A percentile compares a stretch with the other conserved stretches of the same genome.
Evolutionary conservation across 441 rosid species (phyloP).

Genomic region (Breynia disticha): DNA sequence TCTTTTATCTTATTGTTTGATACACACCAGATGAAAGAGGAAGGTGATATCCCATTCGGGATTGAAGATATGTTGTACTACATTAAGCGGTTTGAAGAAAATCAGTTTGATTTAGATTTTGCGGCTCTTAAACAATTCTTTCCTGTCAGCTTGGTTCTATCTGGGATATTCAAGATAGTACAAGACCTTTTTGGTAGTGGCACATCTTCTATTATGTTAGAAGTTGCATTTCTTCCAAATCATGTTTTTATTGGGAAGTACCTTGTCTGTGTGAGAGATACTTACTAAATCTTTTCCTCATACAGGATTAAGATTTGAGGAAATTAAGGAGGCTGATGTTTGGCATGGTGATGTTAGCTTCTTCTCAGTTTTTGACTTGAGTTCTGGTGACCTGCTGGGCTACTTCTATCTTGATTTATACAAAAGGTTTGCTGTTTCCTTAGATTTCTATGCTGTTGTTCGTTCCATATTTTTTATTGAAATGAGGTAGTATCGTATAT

Average conservation of each 20-base stretch:
- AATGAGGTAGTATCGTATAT: conserved; percentile 15
- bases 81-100: conserved; percentile 64
- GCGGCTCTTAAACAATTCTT: conserved; percentile 70
- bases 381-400: conserved; percentile 74
- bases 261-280: conserved; percentile 4
- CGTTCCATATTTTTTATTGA: conserved; percentile 7
- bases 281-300: conserved; percentile 7
- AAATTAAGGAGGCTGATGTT: conserved; percentile 51
- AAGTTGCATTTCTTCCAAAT: conserved; percentile 9
- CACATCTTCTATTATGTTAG: background rate
- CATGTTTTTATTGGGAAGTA: conserved; percentile 9
- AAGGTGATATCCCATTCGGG: conserved; percentile 80
- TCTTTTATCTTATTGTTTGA: conserved; percentile 13
- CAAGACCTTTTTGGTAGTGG: conserved; percentile 87
- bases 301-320: conserved; percentile 75
- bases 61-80: conserved; percentile 79
- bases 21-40: conserved; percentile 67
- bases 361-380: conserved; percentile 71
- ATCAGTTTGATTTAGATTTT: conserved; percentile 76
- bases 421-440: conserved; percentile 40
- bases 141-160: conserved; percentile 72
- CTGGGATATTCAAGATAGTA: conserved; percentile 78
- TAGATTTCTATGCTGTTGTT: conserved; percentile 7
- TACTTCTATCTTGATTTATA: conserved; percentile 85
- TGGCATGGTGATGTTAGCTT: conserved; percentile 75